Evolutionary conservation across 805 yeast species (phyloP).

Genomic region (Metschnikowia anglica): DNA sequence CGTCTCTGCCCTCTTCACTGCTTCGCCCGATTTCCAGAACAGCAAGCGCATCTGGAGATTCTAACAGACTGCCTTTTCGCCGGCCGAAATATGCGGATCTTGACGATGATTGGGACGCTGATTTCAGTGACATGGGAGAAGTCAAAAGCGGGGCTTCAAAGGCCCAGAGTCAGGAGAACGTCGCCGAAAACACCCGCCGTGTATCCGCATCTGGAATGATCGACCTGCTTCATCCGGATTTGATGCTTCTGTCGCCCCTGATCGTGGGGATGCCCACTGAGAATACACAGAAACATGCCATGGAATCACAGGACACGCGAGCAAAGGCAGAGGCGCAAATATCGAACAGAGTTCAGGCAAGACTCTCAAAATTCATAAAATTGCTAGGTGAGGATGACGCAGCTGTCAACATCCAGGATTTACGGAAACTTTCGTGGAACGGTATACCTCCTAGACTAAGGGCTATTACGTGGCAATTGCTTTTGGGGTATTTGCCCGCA

Average conservation of each 20-base stretch:
- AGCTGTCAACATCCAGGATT: conserved; percentile 60
- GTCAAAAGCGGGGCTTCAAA: conserved; percentile 13
- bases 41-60: conserved; percentile 9
- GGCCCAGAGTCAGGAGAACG: background rate
- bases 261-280: conserved; percentile 5
- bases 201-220: conserved; percentile 23
- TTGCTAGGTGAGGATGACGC: conserved; percentile 50
- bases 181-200: background rate
- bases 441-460: conserved; percentile 84
- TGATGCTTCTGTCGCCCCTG: conserved; percentile 28
- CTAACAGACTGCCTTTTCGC: conserved; percentile 8
- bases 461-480: conserved; percentile 83
- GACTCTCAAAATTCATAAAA: conserved; percentile 65
- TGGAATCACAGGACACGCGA: conserved; percentile 17
- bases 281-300: background rate
- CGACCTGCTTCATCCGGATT: conserved; percentile 41
- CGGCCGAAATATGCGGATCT: conserved; percentile 56
- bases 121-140: conserved; percentile 46
- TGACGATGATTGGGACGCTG: conserved; percentile 92
- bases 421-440: conserved; percentile 86
- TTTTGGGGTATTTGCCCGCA: conserved; percentile 87
- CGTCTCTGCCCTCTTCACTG: conserved; percentile 2
- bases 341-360: conserved; percentile 53
- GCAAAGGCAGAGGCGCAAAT: conserved; percentile 42
- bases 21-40: conserved; percentile 7